Evolutionary conservation across 2,329 filamentous ascomycete genomes (phyloP).

Genomic region (Fusarium irregulare): DNA sequence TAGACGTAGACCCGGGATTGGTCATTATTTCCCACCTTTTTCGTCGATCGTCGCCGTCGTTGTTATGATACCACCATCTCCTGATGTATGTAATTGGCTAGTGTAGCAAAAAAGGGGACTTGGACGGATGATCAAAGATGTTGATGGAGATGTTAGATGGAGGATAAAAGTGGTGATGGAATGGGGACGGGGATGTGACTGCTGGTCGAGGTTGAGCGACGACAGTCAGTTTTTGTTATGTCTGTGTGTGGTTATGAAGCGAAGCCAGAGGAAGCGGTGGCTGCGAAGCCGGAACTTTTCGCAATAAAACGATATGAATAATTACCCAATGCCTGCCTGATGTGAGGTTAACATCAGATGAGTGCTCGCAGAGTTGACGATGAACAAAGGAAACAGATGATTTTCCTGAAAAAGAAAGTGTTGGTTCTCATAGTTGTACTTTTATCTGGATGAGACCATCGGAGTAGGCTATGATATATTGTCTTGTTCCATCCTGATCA

Average conservation of each 20-base stretch:
- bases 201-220: conserved; percentile 41
- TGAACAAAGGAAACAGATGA: background rate
- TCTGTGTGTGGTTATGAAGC: conserved; percentile 25
- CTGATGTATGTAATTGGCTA: conserved; percentile 49
- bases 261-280: conserved; percentile 33
- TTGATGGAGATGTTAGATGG: conserved; percentile 30
- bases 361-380: background rate
- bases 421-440: background rate
- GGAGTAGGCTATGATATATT: background rate
- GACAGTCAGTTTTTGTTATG: conserved; percentile 29
- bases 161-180: conserved; percentile 23
- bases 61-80: conserved; percentile 49
- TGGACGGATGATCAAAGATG: conserved; percentile 22
- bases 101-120: conserved; percentile 35
- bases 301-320: conserved; percentile 40
- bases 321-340: background rate
- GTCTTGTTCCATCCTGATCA: background rate
- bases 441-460: background rate
- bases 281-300: conserved; percentile 37
- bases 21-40: conserved; percentile 42
- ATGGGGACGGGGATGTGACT: conserved; percentile 31
- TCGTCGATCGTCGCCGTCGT: conserved; percentile 39
- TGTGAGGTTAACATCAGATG: background rate
- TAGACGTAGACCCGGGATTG: conserved; percentile 50
- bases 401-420: background rate